Evolutionary conservation across 192 early-diverging fungal species (phyloP), one percentile per base, ranked within the genome.

Genomic region (Diversispora eburnea): DNA sequence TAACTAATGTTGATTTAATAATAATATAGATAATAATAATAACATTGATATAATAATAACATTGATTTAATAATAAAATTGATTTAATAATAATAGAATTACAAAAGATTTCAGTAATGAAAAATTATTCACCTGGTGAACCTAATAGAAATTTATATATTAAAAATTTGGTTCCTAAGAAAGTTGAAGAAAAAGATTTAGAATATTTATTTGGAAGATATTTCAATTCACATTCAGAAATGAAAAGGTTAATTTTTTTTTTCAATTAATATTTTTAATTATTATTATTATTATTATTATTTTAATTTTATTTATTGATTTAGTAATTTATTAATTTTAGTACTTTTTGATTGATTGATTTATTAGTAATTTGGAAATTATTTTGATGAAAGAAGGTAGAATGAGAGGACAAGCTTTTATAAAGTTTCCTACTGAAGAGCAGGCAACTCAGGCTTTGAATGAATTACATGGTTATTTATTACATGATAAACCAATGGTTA

Each of bases 381-480:
- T 72, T 51, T 52, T 85, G 5, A 76, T 85, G 77, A 77, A 62
- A 4, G 83, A 62, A 4, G 83, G 83, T 25, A 69, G 79, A 51
- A 52, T 86, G 60, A 76, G 77, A 43, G 83, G 77, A 0, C 84
- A 85, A 52, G 84, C 84, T 3, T 85, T 85, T 61, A 72, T 85
- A 15, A 77, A 47, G 6, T 81, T 85, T 72, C 63, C 75, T 19
- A 59, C 59, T 60, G 42, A 56, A 22, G 75, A 77, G 13, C 59
- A 17, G 39, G 83, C 83, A 3, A 60, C 9, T 0, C 57, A 61
- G 20, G 83, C 83, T 2, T 71, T 84, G 17, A 58, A 77, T 19
- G 78, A 69, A 39, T 75, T 75, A 3, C 75, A 82, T 61, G 75
- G 83, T 0, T 81, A 75, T 59, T n/a, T 79, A 8, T 22, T 84